Conservation (phyloP, 1,139 yeast genomes). For the Dujonia santamariae region DNA sequence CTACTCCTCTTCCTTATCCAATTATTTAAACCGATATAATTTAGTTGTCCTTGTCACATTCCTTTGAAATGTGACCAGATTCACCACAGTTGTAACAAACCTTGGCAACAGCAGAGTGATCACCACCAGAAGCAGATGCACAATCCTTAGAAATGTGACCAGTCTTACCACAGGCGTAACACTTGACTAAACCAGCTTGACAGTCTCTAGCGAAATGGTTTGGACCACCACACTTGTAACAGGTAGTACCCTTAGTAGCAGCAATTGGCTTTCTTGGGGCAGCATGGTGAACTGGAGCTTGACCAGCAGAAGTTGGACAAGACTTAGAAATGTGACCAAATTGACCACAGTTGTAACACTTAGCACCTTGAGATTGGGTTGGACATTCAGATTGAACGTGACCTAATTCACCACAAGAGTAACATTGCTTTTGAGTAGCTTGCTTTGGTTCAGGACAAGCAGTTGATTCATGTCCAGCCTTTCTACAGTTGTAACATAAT, state of each 20-base stretch:
- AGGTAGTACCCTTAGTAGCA: conserved; percentile 50
- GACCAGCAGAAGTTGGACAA: conserved; percentile 44
- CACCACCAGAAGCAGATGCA: conserved; percentile 44
- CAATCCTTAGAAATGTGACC: conserved; percentile 92
- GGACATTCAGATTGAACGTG: conserved; percentile 72
- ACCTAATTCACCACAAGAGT: conserved; percentile 77
- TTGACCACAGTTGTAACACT: conserved; percentile 60
- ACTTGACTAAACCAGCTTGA: conserved; percentile 70
- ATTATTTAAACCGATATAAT: too few species aligned
- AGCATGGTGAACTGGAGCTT: conserved; percentile 20
- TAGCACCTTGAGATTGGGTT: conserved; percentile 45
- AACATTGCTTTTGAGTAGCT: conserved; percentile 81
- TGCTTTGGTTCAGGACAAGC: conserved; percentile 88
- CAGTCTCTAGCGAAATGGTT: conserved; percentile 93
- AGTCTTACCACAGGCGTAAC: conserved; percentile 88
- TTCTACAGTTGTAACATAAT: conserved; percentile 89
- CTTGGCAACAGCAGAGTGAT: conserved; percentile 37
- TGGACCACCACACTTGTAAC: conserved; percentile 92
- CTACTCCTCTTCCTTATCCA: conserved; percentile 1
- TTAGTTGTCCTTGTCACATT: conserved; percentile 19
- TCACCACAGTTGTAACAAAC: conserved; percentile 46
- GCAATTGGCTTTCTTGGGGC: conserved; percentile 18
- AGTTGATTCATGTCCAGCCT: conserved; percentile 85
- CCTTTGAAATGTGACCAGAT: conserved; percentile 35
- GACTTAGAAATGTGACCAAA: conserved; percentile 81